Base-by-base conservation (phyloP, 2,329 filamentous ascomycete species). In the Furcasterigmium sp. region DNA sequence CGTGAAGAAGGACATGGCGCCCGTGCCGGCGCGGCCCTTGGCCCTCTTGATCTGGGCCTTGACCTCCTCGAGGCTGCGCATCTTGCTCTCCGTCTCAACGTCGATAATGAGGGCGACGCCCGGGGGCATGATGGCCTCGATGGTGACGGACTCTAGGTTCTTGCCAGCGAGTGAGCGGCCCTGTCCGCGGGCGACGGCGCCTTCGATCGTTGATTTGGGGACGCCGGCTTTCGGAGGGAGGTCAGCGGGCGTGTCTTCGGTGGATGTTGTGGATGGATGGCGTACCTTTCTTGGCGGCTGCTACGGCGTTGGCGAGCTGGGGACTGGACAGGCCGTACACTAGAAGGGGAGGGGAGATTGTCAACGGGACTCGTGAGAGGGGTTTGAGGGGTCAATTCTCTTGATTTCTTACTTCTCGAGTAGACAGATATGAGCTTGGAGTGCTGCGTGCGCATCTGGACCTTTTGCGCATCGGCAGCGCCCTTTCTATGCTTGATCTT, bases 401-500 rank as follows among this genome's bases (percentile, higher is more conserved):
- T n/a, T 13, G 29, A 14, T 32, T 7, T 61, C 74, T 53, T 64
- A 88, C 86, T 70, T 68, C 86, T 90, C 2, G 87, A 87, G 46
- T 83, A 84, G 48, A 84, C 76, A 39, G 83, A 78, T 45, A 97
- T 84, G 47, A 85, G 79, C 52, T 87, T 83, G 18, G 84, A 75
- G 54, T 94, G 77, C 36, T 73, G 63, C 37, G 75, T 78, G 23
- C 90, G 83, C 53, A 84, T 75, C 35, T 76, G 76, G 64, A 82
- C 88, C 65, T 91, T 95, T 54, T 84, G 83, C 46, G 76, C 76
- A 63, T 98, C 93, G 45, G 84, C 85, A 48, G 84, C 87, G 41
- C 85, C 90, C 65, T 98, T 98, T 63, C 93, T 89, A 64, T 97
- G 93, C 59, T 85, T 87, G 67, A 96, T 97, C 58, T 93, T 95